Base-by-base conservation (phyloP, 1,139 yeast genomes). In the Geotrichum klebahnii region DNA sequence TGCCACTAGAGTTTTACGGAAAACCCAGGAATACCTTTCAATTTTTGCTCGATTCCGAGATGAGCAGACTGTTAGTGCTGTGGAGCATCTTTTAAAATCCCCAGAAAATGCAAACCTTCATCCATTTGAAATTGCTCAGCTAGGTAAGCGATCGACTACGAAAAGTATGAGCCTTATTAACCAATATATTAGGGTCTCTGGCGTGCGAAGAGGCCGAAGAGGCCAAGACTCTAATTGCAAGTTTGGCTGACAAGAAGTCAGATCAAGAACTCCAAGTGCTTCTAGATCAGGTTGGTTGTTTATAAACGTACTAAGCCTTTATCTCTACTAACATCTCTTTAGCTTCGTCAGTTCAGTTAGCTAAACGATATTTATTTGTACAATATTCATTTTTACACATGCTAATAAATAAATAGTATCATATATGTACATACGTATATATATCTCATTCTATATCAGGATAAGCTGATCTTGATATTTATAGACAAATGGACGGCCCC, bases 191-290 rank as follows among this genome's bases (percentile, higher is more conserved):
- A 48, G 96, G 97, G 0, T 87, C 95, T 2, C 74, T 92, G 57
- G 88, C 94, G 38, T 90, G 97, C 69, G 98, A 92, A 65, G 97
- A 92, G 59, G 90, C 96, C 5, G 98, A 92, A 64, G 99, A 92
- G 72, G 97, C 97, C 29, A 87, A 89, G 69, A 87, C 96, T 24
- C 75, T 92, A 63, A 84, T 92, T 55, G 97, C 99, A 43, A 84
- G 95, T 68, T 75, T 92, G 63, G 76, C 80, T 17, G 78, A 75
- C 57, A 90, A 90, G 67, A 89, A 87, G 44, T 78, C 87, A 5
- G 96, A 89, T 59, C 86, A 85, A 44, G 97, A 90, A 63, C 73
- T 92, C 54, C 96, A 89, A 67, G 82, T 87, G 47, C 77, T 90
- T 54, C 75, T 92, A 60, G 94, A 90, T 61, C 96, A 90, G 71